These are phyloP conservation scores for Verticillium zaregamsianum DNA, from an alignment of 2,329 filamentous ascomycete genomes.

Conservation along the genomic window DNA sequence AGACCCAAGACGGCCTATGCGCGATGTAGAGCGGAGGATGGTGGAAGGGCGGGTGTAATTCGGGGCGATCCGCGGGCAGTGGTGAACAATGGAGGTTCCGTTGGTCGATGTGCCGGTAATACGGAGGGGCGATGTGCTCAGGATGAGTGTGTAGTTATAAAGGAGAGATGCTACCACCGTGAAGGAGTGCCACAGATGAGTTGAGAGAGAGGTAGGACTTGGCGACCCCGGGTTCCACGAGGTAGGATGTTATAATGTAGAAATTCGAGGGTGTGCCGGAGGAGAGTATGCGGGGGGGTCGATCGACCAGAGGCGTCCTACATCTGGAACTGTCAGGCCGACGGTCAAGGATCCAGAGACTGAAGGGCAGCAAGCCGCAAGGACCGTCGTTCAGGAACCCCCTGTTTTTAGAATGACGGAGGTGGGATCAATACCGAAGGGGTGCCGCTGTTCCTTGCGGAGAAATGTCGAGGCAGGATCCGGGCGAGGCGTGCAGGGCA, in stretches of 20 bases:
- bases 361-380: slow-evolving; percentile 27
- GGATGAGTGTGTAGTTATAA: not conserved
- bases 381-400: slow-evolving; percentile 29
- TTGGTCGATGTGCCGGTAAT: not conserved
- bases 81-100: not conserved
- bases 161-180: not conserved
- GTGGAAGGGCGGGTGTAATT: not conserved
- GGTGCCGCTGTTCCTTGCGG: slow-evolving; percentile 36
- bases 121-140: not conserved
- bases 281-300: slow-evolving; percentile 33
- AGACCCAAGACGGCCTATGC: slow-evolving; percentile 1
- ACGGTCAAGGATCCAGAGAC: slow-evolving; percentile 37
- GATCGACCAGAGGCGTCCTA: slow-evolving; percentile 25
- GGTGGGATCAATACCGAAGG: slow-evolving; percentile 43
- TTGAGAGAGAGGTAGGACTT: slow-evolving; percentile 6
- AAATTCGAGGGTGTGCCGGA: slow-evolving; percentile 30
- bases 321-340: slow-evolving; percentile 30
- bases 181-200: not conserved
- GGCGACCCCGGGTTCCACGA: slow-evolving; percentile 17
- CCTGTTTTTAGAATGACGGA: slow-evolving; percentile 39
- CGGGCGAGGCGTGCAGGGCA: slow-evolving; percentile 34
- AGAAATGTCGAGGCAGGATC: slow-evolving; percentile 43
- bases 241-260: slow-evolving; percentile 29
- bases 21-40: not conserved
- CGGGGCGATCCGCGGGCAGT: not conserved